These are phyloP conservation scores for Lentithecium fluviatile DNA, from an alignment of 495 filamentous ascomycete species.

Conservation along the genomic window DNA sequence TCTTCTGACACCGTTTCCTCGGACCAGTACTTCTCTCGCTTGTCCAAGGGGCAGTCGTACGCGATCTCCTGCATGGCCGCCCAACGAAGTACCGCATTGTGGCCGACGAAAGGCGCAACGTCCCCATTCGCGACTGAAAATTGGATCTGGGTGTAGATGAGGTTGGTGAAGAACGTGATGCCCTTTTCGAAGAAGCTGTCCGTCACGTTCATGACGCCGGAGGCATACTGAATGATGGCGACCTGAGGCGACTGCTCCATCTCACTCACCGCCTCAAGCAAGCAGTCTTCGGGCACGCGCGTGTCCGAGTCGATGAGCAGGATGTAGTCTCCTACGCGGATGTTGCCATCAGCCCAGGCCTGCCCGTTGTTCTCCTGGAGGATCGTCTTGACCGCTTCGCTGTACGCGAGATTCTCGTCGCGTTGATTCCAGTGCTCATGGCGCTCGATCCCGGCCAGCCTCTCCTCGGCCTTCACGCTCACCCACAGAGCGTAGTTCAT, in stretches of 20 bases:
- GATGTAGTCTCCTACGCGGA: constrained; percentile 46
- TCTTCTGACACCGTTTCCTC: constrained; percentile 80
- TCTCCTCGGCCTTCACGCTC: constrained; percentile 60
- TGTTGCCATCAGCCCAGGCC: constrained; percentile 45
- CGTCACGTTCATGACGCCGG: constrained; percentile 51
- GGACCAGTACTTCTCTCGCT: constrained; percentile 78
- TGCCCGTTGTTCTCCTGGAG: constrained; percentile 34
- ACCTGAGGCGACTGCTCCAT: constrained; percentile 51
- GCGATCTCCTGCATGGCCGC: constrained; percentile 73
- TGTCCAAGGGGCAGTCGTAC: constrained; percentile 62
- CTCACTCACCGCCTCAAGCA: constrained; percentile 50
- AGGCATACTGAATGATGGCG: constrained; percentile 50
- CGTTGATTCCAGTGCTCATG: constrained; percentile 36
- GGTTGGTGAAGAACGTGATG: constrained; percentile 82
- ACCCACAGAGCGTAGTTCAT: constrained; percentile 67
- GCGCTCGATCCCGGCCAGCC: constrained; percentile 44
- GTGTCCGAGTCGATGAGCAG: constrained; percentile 47
- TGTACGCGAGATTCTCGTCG: constrained; percentile 40
- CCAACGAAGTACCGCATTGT: constrained; percentile 81
- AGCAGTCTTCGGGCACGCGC: constrained; percentile 49
- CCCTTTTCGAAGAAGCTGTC: constrained; percentile 49
- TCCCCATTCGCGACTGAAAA: constrained; percentile 80
- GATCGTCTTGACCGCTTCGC: constrained; percentile 31
- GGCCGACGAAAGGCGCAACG: constrained; percentile 70
- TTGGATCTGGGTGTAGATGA: constrained; percentile 75